Conservation (phyloP, 169 alveolate genomes). For the Plasmodium adleri region DNA sequence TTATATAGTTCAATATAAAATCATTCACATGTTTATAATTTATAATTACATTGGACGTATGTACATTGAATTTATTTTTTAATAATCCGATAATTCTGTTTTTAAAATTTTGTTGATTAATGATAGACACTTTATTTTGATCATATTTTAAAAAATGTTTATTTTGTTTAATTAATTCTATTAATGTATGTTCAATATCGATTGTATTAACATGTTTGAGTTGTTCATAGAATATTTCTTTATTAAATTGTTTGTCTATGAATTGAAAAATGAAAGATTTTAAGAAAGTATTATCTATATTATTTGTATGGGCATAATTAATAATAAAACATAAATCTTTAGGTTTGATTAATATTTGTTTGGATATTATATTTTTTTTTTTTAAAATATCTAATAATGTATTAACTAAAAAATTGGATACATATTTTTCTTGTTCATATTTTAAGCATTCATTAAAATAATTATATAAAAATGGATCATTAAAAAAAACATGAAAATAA, state of each 20-base stretch:
- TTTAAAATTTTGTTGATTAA: constrained; percentile 67
- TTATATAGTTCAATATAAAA: constrained; percentile 39
- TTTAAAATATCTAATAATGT: constrained; percentile 47
- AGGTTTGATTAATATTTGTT: constrained; percentile 64
- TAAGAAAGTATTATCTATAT: constrained; percentile 45
- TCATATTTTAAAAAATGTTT: constrained; percentile 27
- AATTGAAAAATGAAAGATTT: constrained; percentile 17
- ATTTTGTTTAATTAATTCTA: constrained; percentile 49
- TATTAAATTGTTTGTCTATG: constrained; percentile 52
- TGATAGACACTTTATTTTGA: background rate
- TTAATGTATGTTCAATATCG: constrained; percentile 27
- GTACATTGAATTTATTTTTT: constrained; percentile 25
- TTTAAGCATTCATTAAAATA: constrained; percentile 68
- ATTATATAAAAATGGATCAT: constrained; percentile 74
- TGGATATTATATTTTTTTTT: constrained; percentile 62
- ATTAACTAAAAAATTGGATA: constrained; percentile 72
- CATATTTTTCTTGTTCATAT: constrained; percentile 57
- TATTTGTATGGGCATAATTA: constrained; percentile 30
- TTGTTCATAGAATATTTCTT: constrained; percentile 3
- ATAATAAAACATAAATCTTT: constrained; percentile 57
- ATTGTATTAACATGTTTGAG: background rate
- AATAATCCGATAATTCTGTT: constrained; percentile 69
- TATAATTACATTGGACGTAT: background rate
- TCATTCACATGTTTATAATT: constrained; percentile 43
- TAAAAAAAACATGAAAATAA: constrained; percentile 63